These are phyloP conservation scores for Magnaporthales sp. DNA, from an alignment of 2,329 filamentous ascomycete genomes.

Conservation along the genomic window DNA sequence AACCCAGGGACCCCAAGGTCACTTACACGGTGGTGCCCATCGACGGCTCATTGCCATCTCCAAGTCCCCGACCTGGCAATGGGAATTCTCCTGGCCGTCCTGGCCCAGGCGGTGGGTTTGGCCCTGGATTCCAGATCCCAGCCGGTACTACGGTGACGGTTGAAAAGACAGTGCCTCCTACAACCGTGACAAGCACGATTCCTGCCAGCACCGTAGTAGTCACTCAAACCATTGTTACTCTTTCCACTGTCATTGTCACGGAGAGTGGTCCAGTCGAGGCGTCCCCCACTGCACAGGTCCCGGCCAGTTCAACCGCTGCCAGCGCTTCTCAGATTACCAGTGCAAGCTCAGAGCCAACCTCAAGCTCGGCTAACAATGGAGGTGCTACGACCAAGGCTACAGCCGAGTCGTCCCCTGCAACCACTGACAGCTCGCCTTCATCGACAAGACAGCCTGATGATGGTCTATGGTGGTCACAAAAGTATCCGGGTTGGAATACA, in stretches of 20 bases:
- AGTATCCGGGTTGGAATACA: neutral
- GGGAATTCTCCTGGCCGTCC: constrained; percentile 6
- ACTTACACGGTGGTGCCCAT: constrained; percentile 30
- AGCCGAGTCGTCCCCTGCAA: neutral
- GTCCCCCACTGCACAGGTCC: neutral
- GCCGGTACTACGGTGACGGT: constrained; percentile 10
- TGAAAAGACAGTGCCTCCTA: constrained; percentile 7
- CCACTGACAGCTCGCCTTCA: neutral
- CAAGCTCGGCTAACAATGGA: neutral
- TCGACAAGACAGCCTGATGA: neutral
- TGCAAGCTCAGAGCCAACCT: neutral
- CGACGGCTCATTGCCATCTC: constrained; percentile 16
- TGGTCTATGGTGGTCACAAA: neutral
- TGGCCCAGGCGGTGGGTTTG: constrained; percentile 11
- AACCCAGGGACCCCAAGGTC: constrained; percentile 15
- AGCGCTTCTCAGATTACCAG: neutral
- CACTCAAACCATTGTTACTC: constrained; percentile 4
- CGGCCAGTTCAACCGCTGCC: neutral
- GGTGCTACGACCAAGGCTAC: neutral
- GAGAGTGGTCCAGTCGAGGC: neutral
- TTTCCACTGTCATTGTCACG: neutral
- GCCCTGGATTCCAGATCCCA: constrained; percentile 8
- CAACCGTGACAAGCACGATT: constrained; percentile 11
- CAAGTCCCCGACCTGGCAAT: constrained; percentile 5
- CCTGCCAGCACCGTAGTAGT: constrained; percentile 16